Base-by-base conservation (phyloP, 768 basidiomycete species). In the Hortiboletus flavorubellus region DNA sequence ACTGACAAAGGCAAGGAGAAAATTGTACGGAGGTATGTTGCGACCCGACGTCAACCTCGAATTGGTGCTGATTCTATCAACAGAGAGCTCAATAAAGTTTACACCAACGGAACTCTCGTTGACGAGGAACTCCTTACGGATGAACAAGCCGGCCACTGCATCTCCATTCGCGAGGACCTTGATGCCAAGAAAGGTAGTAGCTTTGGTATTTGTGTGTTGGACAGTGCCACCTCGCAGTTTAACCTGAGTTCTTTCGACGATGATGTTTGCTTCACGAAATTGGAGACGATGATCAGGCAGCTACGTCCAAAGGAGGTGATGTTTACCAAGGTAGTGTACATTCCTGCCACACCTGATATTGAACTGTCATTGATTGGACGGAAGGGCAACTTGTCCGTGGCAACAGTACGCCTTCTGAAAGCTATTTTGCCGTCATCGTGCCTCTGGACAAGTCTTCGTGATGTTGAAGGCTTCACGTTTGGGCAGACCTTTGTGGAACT, bases 201-300 rank as follows among this genome's bases (percentile, higher is more conserved):
- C 23, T 98, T 97, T 64, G 97, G 97, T 0, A 73, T 98, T 40
- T 96, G 92, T 66, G 86, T 94, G 8, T 72, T 98, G 63, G 97
- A 99, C 68, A 95, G 93, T 55, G 82, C 97, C 4, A 99, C 97
- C 0, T 95, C 93, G 43, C 90, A 96, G 68, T 98, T 99, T 77
- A 87, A 93, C 65, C 68, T 99, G 64, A 89, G 90, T 52, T 78
- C 81, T 1, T 97, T 98, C 69, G 83, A 89, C 54, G 97, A 99
- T 62, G 97, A 99, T 67, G 79, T 92, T 12, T 95, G 91, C 66
- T 81, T 93, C 34, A 98, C 97, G 5, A 89, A 85, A 68, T 72
- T 99, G 55, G 97, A 98, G 74, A 99, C 97, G 1, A 76, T 97
- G 63, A 83, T 98, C 75, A 79, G 96, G 58, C 94, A 96, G 68